Percentiles rank a stretch among this genome's conserved stretches.
Conservation (phyloP, 371 early-diverging fungal species). For the Rhizomucor pusillus region DNA sequence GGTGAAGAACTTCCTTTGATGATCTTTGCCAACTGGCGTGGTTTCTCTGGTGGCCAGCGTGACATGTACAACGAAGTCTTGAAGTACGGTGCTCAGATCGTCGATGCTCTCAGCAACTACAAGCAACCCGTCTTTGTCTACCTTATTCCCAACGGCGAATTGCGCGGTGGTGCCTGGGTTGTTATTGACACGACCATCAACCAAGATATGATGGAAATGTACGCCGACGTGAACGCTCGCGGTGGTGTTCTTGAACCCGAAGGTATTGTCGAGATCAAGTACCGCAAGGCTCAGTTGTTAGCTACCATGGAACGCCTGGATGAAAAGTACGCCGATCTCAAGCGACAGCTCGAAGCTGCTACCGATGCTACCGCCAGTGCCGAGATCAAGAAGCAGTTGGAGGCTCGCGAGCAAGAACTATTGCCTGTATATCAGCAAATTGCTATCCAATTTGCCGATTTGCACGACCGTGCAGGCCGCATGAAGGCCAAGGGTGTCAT, state of each 20-base stretch:
- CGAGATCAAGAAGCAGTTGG: constrained; percentile 68
- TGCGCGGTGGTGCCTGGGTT: constrained; percentile 99
- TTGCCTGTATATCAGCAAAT: constrained; percentile 91
- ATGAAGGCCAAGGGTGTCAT: constrained; percentile 95
- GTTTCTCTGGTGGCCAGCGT: constrained; percentile 98
- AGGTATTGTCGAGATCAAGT: constrained; percentile 99
- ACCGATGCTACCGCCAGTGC: constrained; percentile 47
- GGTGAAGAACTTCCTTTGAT: constrained; percentile 97
- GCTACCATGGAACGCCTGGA: constrained; percentile 94
- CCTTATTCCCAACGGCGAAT: constrained; percentile 91
- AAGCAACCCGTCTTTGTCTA: constrained; percentile 98
- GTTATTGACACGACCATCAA: constrained; percentile 99
- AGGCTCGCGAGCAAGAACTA: constrained; percentile 82
- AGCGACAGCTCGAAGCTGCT: constrained; percentile 58
- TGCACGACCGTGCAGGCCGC: constrained; percentile 96
- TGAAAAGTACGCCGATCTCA: constrained; percentile 68
- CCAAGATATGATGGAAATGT: constrained; percentile 97
- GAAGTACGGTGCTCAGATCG: constrained; percentile 97
- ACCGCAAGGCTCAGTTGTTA: constrained; percentile 88
- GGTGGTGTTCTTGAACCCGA: constrained; percentile 98
- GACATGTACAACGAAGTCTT: constrained; percentile 98
- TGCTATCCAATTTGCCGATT: constrained; percentile 95
- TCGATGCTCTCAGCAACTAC: constrained; percentile 93
- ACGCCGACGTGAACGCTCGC: constrained; percentile 87
- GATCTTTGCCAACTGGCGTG: constrained; percentile 99